Conservation (phyloP, 1,284 basidiomycete genomes). For the Coniferiporia weirii region DNA sequence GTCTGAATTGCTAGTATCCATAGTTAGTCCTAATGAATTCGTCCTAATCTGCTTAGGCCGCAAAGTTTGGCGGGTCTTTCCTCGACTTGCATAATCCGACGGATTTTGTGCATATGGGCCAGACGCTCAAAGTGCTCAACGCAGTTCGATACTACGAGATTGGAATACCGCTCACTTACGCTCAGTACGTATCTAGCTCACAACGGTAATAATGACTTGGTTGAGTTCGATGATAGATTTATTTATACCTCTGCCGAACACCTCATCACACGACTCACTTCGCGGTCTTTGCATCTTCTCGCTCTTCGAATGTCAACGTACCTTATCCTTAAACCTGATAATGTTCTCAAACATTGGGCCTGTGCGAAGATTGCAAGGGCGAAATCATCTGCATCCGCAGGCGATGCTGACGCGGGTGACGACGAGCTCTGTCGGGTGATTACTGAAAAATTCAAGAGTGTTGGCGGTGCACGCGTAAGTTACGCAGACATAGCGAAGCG, state of each 20-base stretch:
- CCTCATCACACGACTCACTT: slow-evolving; percentile 79
- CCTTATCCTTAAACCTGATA: slow-evolving; percentile 78
- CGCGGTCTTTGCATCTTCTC: slow-evolving; percentile 86
- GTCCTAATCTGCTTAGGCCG: slow-evolving; percentile 53
- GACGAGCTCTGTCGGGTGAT: slow-evolving; percentile 78
- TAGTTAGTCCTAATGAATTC: slow-evolving; percentile 8
- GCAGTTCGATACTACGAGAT: slow-evolving; percentile 88
- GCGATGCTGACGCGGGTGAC: slow-evolving; percentile 54
- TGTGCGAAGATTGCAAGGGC: slow-evolving; percentile 83
- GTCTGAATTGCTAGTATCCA: neutral
- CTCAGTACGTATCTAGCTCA: slow-evolving; percentile 54
- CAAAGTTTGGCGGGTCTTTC: slow-evolving; percentile 92
- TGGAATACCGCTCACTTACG: slow-evolving; percentile 89
- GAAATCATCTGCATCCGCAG: slow-evolving; percentile 48
- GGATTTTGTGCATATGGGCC: slow-evolving; percentile 88
- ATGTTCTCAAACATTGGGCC: slow-evolving; percentile 95
- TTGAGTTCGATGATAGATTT: slow-evolving; percentile 46
- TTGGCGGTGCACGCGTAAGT: slow-evolving; percentile 72
- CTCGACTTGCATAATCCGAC: slow-evolving; percentile 89
- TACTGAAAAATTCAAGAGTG: slow-evolving; percentile 79
- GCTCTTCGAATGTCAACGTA: slow-evolving; percentile 88
- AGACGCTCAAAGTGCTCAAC: slow-evolving; percentile 92
- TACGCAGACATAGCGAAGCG: slow-evolving; percentile 93
- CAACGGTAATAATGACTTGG: slow-evolving; percentile 5
- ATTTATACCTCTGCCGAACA: slow-evolving; percentile 70